These are phyloP conservation scores for Vitis cinerea DNA, from an alignment of 164 flowering plant species.

Conservation along the genomic window DNA sequence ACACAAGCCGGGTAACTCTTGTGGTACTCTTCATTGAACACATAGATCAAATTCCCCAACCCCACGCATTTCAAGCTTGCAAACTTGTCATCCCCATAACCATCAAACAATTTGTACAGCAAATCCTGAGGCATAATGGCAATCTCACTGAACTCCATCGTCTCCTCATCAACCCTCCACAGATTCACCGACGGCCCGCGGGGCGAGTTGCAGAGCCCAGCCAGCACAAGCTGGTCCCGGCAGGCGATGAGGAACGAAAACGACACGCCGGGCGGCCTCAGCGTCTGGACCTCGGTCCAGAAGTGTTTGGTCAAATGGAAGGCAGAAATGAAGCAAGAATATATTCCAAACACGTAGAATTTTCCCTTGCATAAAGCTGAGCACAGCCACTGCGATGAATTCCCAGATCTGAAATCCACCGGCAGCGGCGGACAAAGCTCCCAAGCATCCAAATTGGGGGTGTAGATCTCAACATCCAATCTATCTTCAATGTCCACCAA, in stretches of 20 bases:
- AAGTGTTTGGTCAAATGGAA: slow-evolving; percentile 39
- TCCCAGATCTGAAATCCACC: slow-evolving; percentile 43
- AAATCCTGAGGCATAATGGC: slow-evolving; percentile 59
- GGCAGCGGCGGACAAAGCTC: slow-evolving; percentile 62
- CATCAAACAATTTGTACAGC: slow-evolving; percentile 48
- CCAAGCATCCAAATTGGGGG: slow-evolving; percentile 46
- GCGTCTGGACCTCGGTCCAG: slow-evolving; percentile 60
- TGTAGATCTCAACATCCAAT: slow-evolving; percentile 60
- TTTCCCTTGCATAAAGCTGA: slow-evolving; percentile 47
- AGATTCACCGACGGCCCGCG: slow-evolving; percentile 42
- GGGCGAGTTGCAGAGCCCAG: slow-evolving; percentile 46
- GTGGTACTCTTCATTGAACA: slow-evolving; percentile 60
- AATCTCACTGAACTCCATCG: slow-evolving; percentile 58
- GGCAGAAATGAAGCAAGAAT: slow-evolving; percentile 44
- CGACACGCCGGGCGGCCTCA: slow-evolving; percentile 58
- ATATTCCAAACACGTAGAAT: slow-evolving; percentile 54
- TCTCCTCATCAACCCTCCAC: slow-evolving; percentile 55
- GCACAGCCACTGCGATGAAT: slow-evolving; percentile 45
- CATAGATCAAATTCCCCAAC: slow-evolving; percentile 51
- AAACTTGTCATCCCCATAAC: slow-evolving; percentile 52
- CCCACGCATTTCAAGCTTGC: slow-evolving; percentile 77
- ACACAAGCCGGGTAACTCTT: slow-evolving; percentile 60
- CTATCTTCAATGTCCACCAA: slow-evolving; percentile 64
- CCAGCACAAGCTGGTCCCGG: slow-evolving; percentile 45
- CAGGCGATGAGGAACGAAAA: slow-evolving; percentile 60